Evolutionary conservation across 495 filamentous ascomycete species (phyloP).

Genomic region (Usnea hakonensis): DNA sequence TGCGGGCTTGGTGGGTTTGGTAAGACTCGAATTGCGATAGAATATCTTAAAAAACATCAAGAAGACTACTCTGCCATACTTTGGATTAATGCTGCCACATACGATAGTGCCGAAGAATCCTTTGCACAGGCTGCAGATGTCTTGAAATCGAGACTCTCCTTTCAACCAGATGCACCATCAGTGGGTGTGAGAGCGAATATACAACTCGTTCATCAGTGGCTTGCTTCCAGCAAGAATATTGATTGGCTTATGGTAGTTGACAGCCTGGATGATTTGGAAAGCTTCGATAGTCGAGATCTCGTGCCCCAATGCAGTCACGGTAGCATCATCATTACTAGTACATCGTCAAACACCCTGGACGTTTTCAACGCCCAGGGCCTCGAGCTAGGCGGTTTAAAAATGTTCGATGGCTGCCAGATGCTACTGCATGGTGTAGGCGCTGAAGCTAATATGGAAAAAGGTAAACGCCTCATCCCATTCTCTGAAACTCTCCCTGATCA

Average conservation of each 20-base stretch:
- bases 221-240: neutral
- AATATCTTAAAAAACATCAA: conserved; percentile 2
- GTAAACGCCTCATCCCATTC: neutral
- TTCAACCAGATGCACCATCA: neutral
- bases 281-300: neutral
- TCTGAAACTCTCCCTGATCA: neutral
- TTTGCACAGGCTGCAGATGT: neutral
- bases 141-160: neutral
- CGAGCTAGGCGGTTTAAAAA: neutral
- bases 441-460: neutral
- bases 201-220: conserved; percentile 1
- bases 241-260: conserved; percentile 5
- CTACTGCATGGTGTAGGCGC: neutral
- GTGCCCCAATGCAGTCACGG: neutral
- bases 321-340: conserved; percentile 4
- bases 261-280: neutral
- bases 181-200: neutral
- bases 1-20: conserved; percentile 7
- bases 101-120: neutral
- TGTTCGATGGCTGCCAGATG: conserved; percentile 3
- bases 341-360: neutral
- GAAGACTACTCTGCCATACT: conserved; percentile 1
- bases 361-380: neutral
- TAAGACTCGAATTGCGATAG: conserved; percentile 6
- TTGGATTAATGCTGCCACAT: conserved; percentile 8